A percentile compares a stretch with the other conserved stretches of the same genome.
These are phyloP conservation scores for Daldinia eschscholtzii DNA, from an alignment of 2,329 filamentous ascomycete genomes.

Conservation along the genomic window DNA sequence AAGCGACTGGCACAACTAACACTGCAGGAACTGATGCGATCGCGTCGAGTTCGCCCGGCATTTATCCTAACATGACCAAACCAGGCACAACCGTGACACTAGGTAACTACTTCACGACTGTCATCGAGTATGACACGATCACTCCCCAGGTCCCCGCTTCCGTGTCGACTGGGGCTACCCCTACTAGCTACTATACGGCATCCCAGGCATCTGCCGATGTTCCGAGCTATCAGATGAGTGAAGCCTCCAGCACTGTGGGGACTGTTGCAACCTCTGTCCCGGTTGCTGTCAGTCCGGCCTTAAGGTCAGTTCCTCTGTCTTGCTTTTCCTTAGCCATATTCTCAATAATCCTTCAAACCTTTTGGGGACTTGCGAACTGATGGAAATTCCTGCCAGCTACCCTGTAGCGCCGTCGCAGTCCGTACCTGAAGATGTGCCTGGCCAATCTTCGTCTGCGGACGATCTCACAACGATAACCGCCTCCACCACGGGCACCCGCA, in stretches of 20 bases:
- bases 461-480: constrained; percentile 39
- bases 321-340: constrained; percentile 10
- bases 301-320: constrained; percentile 44
- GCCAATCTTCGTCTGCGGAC: constrained; percentile 5
- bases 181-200: constrained; percentile 42
- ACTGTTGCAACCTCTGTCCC: constrained; percentile 30
- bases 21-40: constrained; percentile 37
- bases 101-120: constrained; percentile 48
- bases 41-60: constrained; percentile 20
- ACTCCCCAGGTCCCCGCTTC: constrained; percentile 39
- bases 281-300: constrained; percentile 21
- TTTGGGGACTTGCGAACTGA: constrained; percentile 35
- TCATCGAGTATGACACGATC: constrained; percentile 47
- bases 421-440: constrained; percentile 7
- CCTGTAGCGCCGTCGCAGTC: constrained; percentile 11
- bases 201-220: constrained; percentile 42
- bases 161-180: constrained; percentile 36
- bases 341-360: constrained; percentile 15
- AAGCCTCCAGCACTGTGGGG: constrained; percentile 40
- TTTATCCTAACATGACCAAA: constrained; percentile 28
- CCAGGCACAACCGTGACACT: constrained; percentile 48
- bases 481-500: constrained; percentile 32
- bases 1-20: constrained; percentile 18
- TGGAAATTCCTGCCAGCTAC: constrained; percentile 26
- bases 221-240: constrained; percentile 49